Conservation (phyloP, 2,329 filamentous ascomycete genomes). For the Tolypocladium ovalisporum region DNA sequence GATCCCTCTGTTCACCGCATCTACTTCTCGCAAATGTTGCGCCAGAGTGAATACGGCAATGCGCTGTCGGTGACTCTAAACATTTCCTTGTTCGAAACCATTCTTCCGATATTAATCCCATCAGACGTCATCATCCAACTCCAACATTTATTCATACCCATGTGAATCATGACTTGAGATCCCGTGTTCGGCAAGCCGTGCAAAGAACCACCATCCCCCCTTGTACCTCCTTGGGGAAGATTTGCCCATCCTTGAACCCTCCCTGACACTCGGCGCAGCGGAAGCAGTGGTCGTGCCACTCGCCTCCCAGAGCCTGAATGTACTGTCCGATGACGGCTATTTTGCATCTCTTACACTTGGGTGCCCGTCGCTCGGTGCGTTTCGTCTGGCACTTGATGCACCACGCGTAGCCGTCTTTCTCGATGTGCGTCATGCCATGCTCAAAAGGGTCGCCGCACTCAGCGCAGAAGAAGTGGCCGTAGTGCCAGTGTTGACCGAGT, state of each 20-base stretch:
- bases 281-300: slow-evolving; percentile 94
- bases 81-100: neutral
- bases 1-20: neutral
- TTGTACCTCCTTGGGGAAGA: slow-evolving; percentile 46
- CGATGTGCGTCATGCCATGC: slow-evolving; percentile 59
- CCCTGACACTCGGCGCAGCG: slow-evolving; percentile 56
- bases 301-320: slow-evolving; percentile 74
- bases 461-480: slow-evolving; percentile 97
- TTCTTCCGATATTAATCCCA: neutral
- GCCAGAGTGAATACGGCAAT: neutral
- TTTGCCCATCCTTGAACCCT: slow-evolving; percentile 53
- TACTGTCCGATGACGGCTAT: slow-evolving; percentile 82
- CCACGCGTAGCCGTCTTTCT: slow-evolving; percentile 97
- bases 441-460: slow-evolving; percentile 96
- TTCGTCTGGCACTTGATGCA: slow-evolving; percentile 89
- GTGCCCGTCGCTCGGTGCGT: slow-evolving; percentile 75
- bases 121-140: neutral
- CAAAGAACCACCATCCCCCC: slow-evolving; percentile 46
- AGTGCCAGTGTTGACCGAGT: slow-evolving; percentile 91
- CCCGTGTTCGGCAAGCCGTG: slow-evolving; percentile 47
- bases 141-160: slow-evolving; percentile 1
- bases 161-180: slow-evolving; percentile 40
- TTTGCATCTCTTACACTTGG: slow-evolving; percentile 79
- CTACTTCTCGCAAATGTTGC: too few relatives aligned
- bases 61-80: neutral